Percentiles rank a stretch among this genome's conserved stretches.
Conservation (phyloP, 2,329 filamentous ascomycete species). For the Scytalidium sp. region DNA sequence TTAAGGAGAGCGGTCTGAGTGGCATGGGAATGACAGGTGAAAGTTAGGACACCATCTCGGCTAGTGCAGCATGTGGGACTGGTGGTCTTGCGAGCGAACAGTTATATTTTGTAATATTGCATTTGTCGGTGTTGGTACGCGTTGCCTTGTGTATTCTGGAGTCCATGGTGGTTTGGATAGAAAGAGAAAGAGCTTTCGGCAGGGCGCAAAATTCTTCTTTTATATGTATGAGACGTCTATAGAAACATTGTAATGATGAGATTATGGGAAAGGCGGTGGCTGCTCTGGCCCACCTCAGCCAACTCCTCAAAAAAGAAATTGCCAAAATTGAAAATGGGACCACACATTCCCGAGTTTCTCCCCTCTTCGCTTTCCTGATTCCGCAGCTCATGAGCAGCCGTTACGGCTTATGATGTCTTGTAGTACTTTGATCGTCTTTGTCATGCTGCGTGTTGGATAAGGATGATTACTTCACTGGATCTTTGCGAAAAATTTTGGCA, state of each 20-base stretch:
- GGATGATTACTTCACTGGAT: too few relatives aligned
- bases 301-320: constrained; percentile 97
- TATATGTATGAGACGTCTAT: neutral
- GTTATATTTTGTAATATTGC: neutral
- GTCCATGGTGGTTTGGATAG: neutral
- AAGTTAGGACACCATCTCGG: constrained; percentile 13
- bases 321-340: too few relatives aligned
- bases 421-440: too few relatives aligned
- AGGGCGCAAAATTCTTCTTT: neutral
- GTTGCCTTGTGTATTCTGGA: neutral
- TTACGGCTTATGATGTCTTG: too few relatives aligned
- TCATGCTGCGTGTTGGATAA: too few relatives aligned
- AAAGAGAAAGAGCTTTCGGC: neutral
- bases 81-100: neutral
- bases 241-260: neutral
- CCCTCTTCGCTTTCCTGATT: too few relatives aligned
- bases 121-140: neutral
- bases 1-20: neutral
- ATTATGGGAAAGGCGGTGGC: neutral
- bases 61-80: constrained; percentile 27
- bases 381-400: too few relatives aligned
- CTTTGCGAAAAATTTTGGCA: too few relatives aligned
- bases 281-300: constrained; percentile 70
- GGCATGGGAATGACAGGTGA: constrained; percentile 4
- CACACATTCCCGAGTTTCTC: too few relatives aligned